phyloP scores from a whole-genome alignment of 2,329 filamentous ascomycete genomes.

The Pyricularia grisea region DNA sequence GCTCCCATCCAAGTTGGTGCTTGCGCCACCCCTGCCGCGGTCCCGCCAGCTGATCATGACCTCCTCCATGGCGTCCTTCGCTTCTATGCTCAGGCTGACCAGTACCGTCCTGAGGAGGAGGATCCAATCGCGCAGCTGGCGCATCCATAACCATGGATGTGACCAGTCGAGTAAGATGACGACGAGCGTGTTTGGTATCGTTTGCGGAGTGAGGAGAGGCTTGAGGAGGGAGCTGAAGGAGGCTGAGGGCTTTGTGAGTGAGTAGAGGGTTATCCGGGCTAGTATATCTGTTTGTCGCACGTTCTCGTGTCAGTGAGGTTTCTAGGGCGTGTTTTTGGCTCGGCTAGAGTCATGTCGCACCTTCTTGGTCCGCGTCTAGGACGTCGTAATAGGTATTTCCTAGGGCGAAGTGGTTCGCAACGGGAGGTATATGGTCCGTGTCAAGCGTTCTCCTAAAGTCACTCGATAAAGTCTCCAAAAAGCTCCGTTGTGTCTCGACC shows the following conservation, averaged over 20 bases:
- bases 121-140: slow-evolving; percentile 84
- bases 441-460: slow-evolving; percentile 43
- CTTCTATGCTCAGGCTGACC: slow-evolving; percentile 62
- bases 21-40: slow-evolving; percentile 57
- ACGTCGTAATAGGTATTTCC: slow-evolving; percentile 96
- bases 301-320: neutral
- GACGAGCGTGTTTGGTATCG: slow-evolving; percentile 77
- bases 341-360: slow-evolving; percentile 41
- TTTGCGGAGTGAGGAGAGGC: slow-evolving; percentile 74
- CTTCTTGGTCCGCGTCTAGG: slow-evolving; percentile 86
- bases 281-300: slow-evolving; percentile 58
- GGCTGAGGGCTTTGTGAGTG: slow-evolving; percentile 75
- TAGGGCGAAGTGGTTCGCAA: slow-evolving; percentile 86
- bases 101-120: slow-evolving; percentile 71
- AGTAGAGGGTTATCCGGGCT: slow-evolving; percentile 80
- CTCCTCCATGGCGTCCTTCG: slow-evolving; percentile 78
- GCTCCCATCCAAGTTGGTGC: slow-evolving; percentile 53
- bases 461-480: slow-evolving; percentile 57
- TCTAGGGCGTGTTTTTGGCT: neutral
- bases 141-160: slow-evolving; percentile 85
- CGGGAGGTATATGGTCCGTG: slow-evolving; percentile 54
- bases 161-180: slow-evolving; percentile 95
- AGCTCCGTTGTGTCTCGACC: slow-evolving; percentile 74
- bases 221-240: slow-evolving; percentile 75
- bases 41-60: slow-evolving; percentile 74